Evolutionary conservation across 345 rosid species (phyloP), one percentile per base, ranked within the genome.

Genomic region (Erucastrum elatum): DNA sequence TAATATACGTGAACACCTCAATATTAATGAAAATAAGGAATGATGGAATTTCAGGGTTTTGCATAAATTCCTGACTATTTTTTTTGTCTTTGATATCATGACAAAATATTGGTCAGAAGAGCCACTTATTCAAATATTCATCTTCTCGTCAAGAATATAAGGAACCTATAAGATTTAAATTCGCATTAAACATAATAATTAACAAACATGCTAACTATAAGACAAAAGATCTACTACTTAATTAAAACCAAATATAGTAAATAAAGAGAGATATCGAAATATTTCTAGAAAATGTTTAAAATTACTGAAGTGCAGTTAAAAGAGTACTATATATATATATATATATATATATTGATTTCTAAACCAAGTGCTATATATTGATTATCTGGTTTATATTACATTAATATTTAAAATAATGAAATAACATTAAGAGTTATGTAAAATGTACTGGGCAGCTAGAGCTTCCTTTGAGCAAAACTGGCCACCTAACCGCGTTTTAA

Each of bases 61-160:
- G 49, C 46, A 39, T 12, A 11, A 59, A 29, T 41, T 41, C 31
- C 44, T n/a, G 41, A n/a, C 11, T 53, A 58, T 1, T 39, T 30
- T 37, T 2, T 58, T 10, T 5, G 5, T 16, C 4, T 56, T 17
- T 29, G 25, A 58, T 58, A 58, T 27, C 59, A 0, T 68, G 73
- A 59, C 79, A 75, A 58, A 67, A 39, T 59, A 68, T 16, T 29
- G 73, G 73, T 75, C 79, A 75, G 46, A 37, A 27, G 30, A 10
- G 4, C 13, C 16, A 27, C 12, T 58, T 5, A 17, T 35, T 6
- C 17, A 49, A 34, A 41, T 7, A 33, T 53, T 51, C 6, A 44
- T 44, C 34, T 29, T 29, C 39, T 46, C 39, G 21, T 68, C 59
- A 41, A 34, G 7, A 64, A 37, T n/a, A 49, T 12, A 11, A 39